Evolutionary conservation across 2,329 filamentous ascomycete genomes (phyloP).

Genomic region (Fusarium abutilonis): DNA sequence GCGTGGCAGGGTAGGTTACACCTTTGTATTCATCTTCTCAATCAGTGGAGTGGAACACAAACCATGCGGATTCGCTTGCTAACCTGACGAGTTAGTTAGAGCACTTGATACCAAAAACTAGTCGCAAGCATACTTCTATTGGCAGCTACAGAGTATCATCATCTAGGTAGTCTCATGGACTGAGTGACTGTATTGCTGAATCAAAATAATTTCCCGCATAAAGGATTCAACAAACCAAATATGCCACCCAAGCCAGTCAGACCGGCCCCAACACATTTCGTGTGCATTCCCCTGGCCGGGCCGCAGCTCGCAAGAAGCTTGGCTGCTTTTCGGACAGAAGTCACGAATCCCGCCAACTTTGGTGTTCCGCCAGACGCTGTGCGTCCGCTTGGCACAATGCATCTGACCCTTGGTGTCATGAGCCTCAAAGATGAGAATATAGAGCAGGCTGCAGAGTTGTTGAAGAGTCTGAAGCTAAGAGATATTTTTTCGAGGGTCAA

Average conservation of each 20-base stretch:
- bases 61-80: slow-evolving; percentile 6
- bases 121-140: background rate
- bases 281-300: slow-evolving; percentile 77
- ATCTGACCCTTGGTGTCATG: slow-evolving; percentile 90
- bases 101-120: background rate
- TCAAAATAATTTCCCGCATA: too few species aligned
- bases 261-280: slow-evolving; percentile 74
- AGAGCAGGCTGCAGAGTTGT: slow-evolving; percentile 54
- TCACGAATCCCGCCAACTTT: slow-evolving; percentile 57
- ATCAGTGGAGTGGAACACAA: background rate
- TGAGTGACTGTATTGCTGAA: background rate
- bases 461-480: slow-evolving; percentile 52
- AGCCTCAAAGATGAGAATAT: slow-evolving; percentile 66
- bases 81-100: slow-evolving; percentile 1
- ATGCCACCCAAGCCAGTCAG: slow-evolving; percentile 50
- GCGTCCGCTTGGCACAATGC: slow-evolving; percentile 80
- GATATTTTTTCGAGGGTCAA: slow-evolving; percentile 52
- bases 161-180: too few species aligned
- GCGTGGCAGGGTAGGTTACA: slow-evolving; percentile 16
- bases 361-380: slow-evolving; percentile 73
- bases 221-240: background rate
- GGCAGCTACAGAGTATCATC: background rate
- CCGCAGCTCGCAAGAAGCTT: slow-evolving; percentile 73
- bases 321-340: slow-evolving; percentile 67
- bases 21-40: slow-evolving; percentile 4